Conservation (phyloP, 1,284 basidiomycete species). For the Sporisorium graminicola region DNA sequence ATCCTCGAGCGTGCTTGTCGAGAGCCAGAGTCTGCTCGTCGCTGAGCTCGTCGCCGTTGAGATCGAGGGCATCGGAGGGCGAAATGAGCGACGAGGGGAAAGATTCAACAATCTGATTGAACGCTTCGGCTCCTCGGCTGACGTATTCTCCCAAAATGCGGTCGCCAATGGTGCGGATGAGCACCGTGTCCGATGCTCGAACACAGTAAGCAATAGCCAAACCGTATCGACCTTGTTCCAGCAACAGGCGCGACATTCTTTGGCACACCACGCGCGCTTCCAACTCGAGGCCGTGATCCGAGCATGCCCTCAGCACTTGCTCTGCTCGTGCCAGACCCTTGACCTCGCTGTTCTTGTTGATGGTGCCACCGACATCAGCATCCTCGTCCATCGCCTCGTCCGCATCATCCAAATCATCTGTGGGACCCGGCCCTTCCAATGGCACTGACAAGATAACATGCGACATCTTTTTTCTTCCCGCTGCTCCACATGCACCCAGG, state of each 20-base stretch:
- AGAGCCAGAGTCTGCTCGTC: constrained; percentile 16
- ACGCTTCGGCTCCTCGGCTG: constrained; percentile 50
- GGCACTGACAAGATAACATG: constrained; percentile 64
- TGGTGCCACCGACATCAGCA: constrained; percentile 72
- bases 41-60: constrained; percentile 12
- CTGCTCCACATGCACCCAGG: constrained; percentile 45
- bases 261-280: constrained; percentile 66
- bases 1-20: constrained; percentile 28
- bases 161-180: constrained; percentile 61
- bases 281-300: constrained; percentile 59
- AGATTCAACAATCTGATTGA: constrained; percentile 60
- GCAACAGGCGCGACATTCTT: constrained; percentile 38
- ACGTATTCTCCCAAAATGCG: constrained; percentile 62
- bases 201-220: constrained; percentile 65
- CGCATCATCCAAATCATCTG: constrained; percentile 33
- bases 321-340: constrained; percentile 49
- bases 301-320: constrained; percentile 64
- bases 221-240: constrained; percentile 57
- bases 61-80: constrained; percentile 29
- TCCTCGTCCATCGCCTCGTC: constrained; percentile 47
- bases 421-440: constrained; percentile 25
- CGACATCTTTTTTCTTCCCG: constrained; percentile 56
- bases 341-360: constrained; percentile 6
- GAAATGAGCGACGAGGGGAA: constrained; percentile 59
- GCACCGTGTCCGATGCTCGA: constrained; percentile 58